These are phyloP conservation scores for Geotrichum citri-aurantii DNA, from an alignment of 1,139 yeast species.

Conservation along the genomic window DNA sequence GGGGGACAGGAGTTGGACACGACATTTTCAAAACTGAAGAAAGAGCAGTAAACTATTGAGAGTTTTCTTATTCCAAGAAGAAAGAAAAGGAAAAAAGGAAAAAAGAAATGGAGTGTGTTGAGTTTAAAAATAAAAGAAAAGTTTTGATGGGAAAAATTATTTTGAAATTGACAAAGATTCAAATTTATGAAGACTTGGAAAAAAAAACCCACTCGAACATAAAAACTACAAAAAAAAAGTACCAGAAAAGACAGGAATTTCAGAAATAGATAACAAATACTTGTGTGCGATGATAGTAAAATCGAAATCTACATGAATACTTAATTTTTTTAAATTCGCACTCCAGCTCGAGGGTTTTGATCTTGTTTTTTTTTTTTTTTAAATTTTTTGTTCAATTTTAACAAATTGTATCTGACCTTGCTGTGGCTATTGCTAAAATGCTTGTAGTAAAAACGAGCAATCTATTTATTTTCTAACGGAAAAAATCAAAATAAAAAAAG, in stretches of 20 bases:
- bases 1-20: slow-evolving; percentile 16
- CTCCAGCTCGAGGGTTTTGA: too few relatives aligned
- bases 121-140: not conserved
- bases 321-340: too few relatives aligned
- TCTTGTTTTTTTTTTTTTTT: too few relatives aligned
- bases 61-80: not conserved
- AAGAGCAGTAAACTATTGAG: not conserved
- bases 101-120: not conserved
- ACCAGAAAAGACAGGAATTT: not conserved
- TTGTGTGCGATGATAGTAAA: too few relatives aligned
- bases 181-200: slow-evolving; percentile 35
- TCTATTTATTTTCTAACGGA: too few relatives aligned
- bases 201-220: too few relatives aligned
- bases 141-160: not conserved
- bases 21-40: not conserved
- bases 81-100: not conserved
- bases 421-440: too few relatives aligned
- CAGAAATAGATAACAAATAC: not conserved
- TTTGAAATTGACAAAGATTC: slow-evolving; percentile 24
- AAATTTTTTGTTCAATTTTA: too few relatives aligned
- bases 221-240: not conserved
- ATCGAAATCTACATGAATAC: too few relatives aligned
- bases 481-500: not conserved
- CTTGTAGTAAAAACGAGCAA: too few relatives aligned
- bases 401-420: too few relatives aligned